A percentile compares a stretch with the other conserved stretches of the same genome.
These are phyloP conservation scores for Dothistroma septosporum DNA, from an alignment of 2,329 filamentous ascomycete species.

Conservation along the genomic window DNA sequence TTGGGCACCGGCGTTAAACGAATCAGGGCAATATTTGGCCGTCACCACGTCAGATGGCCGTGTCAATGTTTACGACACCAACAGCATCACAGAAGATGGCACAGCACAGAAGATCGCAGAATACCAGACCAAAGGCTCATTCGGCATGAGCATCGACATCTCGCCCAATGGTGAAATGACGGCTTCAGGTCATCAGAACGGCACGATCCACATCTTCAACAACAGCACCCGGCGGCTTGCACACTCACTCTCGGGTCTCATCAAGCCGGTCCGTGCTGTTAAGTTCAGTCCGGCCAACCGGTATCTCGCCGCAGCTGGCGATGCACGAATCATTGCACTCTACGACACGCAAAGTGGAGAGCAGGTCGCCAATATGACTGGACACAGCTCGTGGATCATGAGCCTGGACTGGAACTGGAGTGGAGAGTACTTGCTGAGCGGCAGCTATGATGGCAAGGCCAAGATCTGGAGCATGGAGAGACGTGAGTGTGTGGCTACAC, in stretches of 20 bases:
- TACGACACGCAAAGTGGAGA: slow-evolving; percentile 92
- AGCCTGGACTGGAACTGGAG: slow-evolving; percentile 89
- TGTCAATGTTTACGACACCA: slow-evolving; percentile 79
- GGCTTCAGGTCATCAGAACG: slow-evolving; percentile 88
- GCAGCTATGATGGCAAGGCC: slow-evolving; percentile 81
- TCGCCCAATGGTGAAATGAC: slow-evolving; percentile 75
- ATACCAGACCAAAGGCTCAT: slow-evolving; percentile 90
- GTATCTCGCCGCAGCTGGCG: slow-evolving; percentile 82
- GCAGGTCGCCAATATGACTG: slow-evolving; percentile 78
- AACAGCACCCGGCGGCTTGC: slow-evolving; percentile 81
- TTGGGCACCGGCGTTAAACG: slow-evolving; percentile 84
- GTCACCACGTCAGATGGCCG: slow-evolving; percentile 81
- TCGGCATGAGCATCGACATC: slow-evolving; percentile 83
- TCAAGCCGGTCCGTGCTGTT: slow-evolving; percentile 79
- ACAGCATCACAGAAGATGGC: slow-evolving; percentile 37
- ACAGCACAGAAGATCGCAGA: slow-evolving; percentile 61
- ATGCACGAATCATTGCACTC: slow-evolving; percentile 80
- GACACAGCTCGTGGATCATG: slow-evolving; percentile 82
- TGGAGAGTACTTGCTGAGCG: slow-evolving; percentile 84
- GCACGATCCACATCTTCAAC: slow-evolving; percentile 89
- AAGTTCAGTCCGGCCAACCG: slow-evolving; percentile 83
- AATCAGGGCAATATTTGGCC: slow-evolving; percentile 79
- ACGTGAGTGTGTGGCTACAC: slow-evolving; percentile 81
- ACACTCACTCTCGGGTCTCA: slow-evolving; percentile 83
- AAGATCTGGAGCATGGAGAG: slow-evolving; percentile 94